Conservation (phyloP, 129 eudicot species). For the Sambucus nigra region DNA sequence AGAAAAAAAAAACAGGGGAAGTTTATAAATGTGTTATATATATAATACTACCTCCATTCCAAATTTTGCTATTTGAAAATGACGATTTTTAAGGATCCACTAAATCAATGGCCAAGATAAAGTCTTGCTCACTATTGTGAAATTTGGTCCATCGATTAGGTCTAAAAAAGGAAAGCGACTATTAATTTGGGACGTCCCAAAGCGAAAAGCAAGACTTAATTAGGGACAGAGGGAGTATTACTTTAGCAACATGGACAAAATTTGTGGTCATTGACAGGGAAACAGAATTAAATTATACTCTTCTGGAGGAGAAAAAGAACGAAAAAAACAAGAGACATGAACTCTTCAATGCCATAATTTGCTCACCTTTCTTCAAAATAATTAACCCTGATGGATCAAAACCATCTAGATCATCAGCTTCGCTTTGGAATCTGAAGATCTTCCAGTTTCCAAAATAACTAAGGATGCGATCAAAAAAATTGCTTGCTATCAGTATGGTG, state of each 20-base stretch:
- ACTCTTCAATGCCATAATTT: neutral
- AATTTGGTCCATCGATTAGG: too few species aligned
- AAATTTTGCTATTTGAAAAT: too few species aligned
- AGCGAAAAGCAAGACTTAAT: too few species aligned
- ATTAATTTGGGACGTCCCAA: too few species aligned
- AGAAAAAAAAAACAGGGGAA: neutral
- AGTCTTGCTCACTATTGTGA: too few species aligned
- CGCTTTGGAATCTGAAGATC: conserved; percentile 40
- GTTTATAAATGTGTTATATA: neutral
- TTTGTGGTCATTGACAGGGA: neutral
- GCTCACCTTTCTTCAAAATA: conserved; percentile 51
- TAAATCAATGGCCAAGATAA: too few species aligned
- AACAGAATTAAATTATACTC: too few species aligned
- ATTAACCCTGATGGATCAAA: conserved; percentile 62
- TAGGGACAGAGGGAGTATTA: too few species aligned
- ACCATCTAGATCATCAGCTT: conserved; percentile 57
- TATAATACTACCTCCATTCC: neutral
- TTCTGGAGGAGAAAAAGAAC: too few species aligned
- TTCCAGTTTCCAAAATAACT: conserved; percentile 67
- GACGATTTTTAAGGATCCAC: too few species aligned
- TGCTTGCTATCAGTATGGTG: conserved; percentile 58
- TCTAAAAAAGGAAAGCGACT: too few species aligned
- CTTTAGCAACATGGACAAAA: neutral
- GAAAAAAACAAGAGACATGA: too few species aligned
- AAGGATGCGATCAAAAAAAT: conserved; percentile 47